phyloP scores from a whole-genome alignment of 176 grass and related monocot genomes.

The bread wheat (Triticum aestivum) region DNA sequence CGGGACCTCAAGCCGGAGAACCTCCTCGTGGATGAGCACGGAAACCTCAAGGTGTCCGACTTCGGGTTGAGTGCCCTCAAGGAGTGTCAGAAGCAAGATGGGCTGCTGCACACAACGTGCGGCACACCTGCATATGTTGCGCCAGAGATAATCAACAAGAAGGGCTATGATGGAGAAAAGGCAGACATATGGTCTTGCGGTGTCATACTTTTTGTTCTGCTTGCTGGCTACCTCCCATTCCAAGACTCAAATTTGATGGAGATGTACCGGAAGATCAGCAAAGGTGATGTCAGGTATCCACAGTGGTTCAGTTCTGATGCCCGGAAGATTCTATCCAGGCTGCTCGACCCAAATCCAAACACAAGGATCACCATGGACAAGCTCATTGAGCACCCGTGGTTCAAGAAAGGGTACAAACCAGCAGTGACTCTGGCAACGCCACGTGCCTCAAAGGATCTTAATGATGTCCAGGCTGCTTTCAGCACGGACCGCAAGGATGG shows the following conservation, averaged over 20 bases:
- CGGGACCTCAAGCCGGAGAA: conserved; percentile 91
- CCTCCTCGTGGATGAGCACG: conserved; percentile 77
- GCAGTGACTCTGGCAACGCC: conserved; percentile 35
- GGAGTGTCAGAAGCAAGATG: conserved; percentile 72
- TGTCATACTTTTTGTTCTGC: conserved; percentile 79
- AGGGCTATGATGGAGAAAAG: conserved; percentile 85
- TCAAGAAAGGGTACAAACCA: conserved; percentile 76
- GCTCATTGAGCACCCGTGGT: conserved; percentile 70
- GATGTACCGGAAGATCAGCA: conserved; percentile 88
- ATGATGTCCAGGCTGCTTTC: conserved; percentile 71
- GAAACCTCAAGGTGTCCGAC: conserved; percentile 85
- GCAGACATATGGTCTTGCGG: conserved; percentile 95
- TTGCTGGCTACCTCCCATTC: conserved; percentile 85
- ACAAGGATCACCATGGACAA: conserved; percentile 67
- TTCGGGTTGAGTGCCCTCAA: conserved; percentile 70
- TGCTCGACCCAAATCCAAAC: conserved; percentile 75
- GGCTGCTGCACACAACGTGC: conserved; percentile 75
- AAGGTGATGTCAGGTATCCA: conserved; percentile 66
- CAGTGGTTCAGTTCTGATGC: conserved; percentile 65
- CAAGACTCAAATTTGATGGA: conserved; percentile 86
- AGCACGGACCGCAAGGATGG: conserved; percentile 18
- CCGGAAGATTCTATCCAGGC: conserved; percentile 49
- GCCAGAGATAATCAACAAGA: conserved; percentile 82
- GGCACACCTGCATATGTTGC: conserved; percentile 88
- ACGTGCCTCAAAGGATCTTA: conserved; percentile 38